Conservation (phyloP, 495 filamentous ascomycete genomes). For the Trichoderma asperelloides region DNA sequence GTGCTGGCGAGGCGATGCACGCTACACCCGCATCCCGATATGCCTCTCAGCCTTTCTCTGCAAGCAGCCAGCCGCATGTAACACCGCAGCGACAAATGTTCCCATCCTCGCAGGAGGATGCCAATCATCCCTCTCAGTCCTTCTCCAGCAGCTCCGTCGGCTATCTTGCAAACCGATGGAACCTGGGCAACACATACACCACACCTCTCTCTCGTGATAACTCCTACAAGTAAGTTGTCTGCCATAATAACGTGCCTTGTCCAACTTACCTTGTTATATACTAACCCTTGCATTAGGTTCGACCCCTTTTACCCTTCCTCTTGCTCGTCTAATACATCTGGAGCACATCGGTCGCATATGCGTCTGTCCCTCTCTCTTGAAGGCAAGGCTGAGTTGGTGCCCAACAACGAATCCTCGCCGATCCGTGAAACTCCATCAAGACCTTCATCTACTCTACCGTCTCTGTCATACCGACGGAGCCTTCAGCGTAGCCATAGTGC, state of each 20-base stretch:
- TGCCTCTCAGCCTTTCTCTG: neutral
- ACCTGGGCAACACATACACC: conserved; percentile 25
- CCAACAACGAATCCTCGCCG: conserved; percentile 59
- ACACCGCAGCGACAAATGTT: conserved; percentile 1
- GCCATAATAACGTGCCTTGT: neutral
- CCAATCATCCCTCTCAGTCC: conserved; percentile 16
- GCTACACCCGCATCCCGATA: neutral
- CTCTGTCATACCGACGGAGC: conserved; percentile 44
- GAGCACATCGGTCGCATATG: conserved; percentile 32
- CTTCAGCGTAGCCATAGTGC: conserved; percentile 45
- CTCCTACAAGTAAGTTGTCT: conserved; percentile 8
- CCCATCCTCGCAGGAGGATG: neutral
- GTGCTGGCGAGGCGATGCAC: conserved; percentile 10
- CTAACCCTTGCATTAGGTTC: conserved; percentile 18
- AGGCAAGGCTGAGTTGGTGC: conserved; percentile 72
- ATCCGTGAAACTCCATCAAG: conserved; percentile 35
- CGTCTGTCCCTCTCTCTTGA: conserved; percentile 69
- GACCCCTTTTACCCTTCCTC: conserved; percentile 28
- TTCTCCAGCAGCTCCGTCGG: conserved; percentile 26
- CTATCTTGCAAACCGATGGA: conserved; percentile 33
- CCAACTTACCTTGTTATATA: neutral
- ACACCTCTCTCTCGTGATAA: conserved; percentile 20
- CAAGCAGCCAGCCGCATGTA: neutral
- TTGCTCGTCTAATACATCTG: conserved; percentile 22
- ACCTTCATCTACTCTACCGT: conserved; percentile 17